phyloP scores from a whole-genome alignment of 192 early-diverging fungal genomes.

The Spizellomyces punctatus region DNA sequence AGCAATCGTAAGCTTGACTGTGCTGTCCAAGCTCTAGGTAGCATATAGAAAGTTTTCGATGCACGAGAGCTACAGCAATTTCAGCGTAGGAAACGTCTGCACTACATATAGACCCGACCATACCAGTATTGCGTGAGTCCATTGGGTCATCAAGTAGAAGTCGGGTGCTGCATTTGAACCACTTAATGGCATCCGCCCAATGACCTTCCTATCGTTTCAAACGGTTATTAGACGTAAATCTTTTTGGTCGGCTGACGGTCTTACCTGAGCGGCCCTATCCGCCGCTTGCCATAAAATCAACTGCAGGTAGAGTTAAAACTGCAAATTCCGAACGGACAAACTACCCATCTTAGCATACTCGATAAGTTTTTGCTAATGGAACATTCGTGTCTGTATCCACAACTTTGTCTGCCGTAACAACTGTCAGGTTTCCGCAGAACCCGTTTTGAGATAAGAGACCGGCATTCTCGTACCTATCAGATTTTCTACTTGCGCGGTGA shows the following conservation, averaged over 20 bases:
- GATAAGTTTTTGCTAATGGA: background rate
- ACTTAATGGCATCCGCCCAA: conserved; percentile 26
- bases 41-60: conserved; percentile 17
- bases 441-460: background rate
- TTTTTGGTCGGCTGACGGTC: background rate
- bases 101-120: background rate
- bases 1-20: conserved; percentile 10
- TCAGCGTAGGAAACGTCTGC: background rate
- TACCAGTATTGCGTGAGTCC: conserved; percentile 24
- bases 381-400: background rate
- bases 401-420: background rate
- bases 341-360: background rate
- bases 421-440: background rate
- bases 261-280: conserved; percentile 28
- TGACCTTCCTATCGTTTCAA: conserved; percentile 3
- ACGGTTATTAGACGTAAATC: background rate
- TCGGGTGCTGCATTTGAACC: conserved; percentile 23
- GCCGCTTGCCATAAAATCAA: conserved; percentile 30
- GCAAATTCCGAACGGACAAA: too few relatives aligned
- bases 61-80: conserved; percentile 17
- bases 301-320: background rate
- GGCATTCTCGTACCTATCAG: background rate
- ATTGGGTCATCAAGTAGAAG: conserved; percentile 14
- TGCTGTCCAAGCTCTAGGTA: conserved; percentile 16
- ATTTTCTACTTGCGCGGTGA: conserved; percentile 8